Conservation (phyloP, 2,329 filamentous ascomycete genomes). For the Diaporthe longicolla region DNA sequence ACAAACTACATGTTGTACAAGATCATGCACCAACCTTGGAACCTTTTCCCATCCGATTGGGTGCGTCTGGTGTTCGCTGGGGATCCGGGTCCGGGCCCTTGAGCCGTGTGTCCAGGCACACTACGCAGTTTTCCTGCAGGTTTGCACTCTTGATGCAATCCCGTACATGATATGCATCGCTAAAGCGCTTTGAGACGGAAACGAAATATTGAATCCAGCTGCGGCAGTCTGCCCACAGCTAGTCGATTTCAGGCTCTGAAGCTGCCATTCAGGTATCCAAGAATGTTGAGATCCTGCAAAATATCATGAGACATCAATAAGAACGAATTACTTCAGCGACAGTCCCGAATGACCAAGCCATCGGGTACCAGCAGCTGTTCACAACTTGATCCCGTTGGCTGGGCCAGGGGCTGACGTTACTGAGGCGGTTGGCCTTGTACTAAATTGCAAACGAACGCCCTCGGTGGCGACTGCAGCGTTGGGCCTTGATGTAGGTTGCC, state of each 20-base stretch:
- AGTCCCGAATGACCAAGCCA: background rate
- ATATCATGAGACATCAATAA: background rate
- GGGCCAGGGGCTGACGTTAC: background rate
- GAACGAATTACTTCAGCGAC: background rate
- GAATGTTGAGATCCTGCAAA: background rate
- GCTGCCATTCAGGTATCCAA: background rate
- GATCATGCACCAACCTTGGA: constrained; percentile 7
- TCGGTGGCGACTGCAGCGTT: background rate
- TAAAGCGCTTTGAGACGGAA: background rate
- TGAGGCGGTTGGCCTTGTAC: background rate
- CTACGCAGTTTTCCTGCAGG: background rate
- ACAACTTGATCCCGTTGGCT: background rate
- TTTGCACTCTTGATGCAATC: background rate
- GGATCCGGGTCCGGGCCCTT: background rate
- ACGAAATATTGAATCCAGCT: too few relatives aligned
- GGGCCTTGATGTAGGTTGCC: constrained; percentile 13
- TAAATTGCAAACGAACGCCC: constrained; percentile 1
- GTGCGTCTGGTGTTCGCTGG: background rate
- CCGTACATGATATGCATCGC: background rate
- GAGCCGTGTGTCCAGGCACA: background rate
- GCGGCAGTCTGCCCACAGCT: too few relatives aligned
- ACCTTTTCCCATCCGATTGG: constrained; percentile 11
- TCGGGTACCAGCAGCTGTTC: constrained; percentile 15
- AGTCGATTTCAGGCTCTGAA: too few relatives aligned
- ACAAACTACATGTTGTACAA: constrained; percentile 27